Evolutionary conservation across 345 rosid genomes (phyloP), one percentile per base, ranked within the genome.

Genomic region (Salix arbutifolia): DNA sequence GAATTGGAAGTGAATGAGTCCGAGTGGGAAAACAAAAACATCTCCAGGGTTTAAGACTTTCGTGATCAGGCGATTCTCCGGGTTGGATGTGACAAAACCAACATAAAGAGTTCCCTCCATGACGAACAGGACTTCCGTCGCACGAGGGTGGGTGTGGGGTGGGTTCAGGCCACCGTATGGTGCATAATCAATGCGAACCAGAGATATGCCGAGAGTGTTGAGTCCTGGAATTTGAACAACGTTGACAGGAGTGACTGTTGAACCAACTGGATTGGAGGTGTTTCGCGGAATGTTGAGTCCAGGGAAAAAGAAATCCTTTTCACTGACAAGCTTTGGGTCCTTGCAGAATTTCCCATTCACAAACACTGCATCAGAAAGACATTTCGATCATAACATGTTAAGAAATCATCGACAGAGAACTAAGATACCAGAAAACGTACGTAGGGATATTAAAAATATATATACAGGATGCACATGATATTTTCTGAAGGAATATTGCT

Each of bases 261-360:
- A 33, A 0, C 71, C 77, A 13, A 19, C 17, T 6, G 7, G 8
- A 35, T 33, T 23, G 10, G 61, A 14, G 8, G 77, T 66, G 65
- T 33, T 23, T 33, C 60, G 50, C 4, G 50, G 65, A 8, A 37
- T n/a, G 18, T 33, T 31, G 21, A 74, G 71, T 19, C 77, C 50
- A 21, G 46, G 0, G 26, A 48, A 23, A 64, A 48, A 61, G 65
- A 74, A 74, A 66, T 74, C 71, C 8, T 33, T 9, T 6, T 40
- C 48, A 6, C 18, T 66, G 13, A 44, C 70, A 2, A 16, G 40
- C 64, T 46, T 16, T n/a, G 77, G 77, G 56, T 65, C 71, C 71
- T 66, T 74, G 71, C 77, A 50, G 21, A 74, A 74, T 31, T 65
- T 74, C 8, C 65, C 71, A 23, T 74, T 48, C n/a, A 74, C 11